Conservation (phyloP, 1,284 basidiomycete genomes). For the Sporisorium scitamineum region DNA sequence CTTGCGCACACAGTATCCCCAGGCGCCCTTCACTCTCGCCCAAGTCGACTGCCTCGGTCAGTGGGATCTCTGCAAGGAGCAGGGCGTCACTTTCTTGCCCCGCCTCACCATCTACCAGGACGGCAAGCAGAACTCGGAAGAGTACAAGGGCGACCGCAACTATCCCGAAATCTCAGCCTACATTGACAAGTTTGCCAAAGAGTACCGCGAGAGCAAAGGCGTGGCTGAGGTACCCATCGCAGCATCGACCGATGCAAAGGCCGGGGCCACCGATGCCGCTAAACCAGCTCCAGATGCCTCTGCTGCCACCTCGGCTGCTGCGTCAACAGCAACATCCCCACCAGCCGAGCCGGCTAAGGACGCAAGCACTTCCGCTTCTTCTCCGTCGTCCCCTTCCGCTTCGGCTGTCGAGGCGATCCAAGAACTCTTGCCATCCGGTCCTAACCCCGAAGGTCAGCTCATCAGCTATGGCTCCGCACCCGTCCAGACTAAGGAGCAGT, state of each 20-base stretch:
- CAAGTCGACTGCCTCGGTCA: slow-evolving; percentile 63
- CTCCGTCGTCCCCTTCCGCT: slow-evolving; percentile 10
- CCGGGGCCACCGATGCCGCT: slow-evolving; percentile 2
- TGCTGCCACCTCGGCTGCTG: slow-evolving; percentile 5
- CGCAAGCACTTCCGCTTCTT: slow-evolving; percentile 8
- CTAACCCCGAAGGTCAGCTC: slow-evolving; percentile 57
- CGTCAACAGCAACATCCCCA: slow-evolving; percentile 2
- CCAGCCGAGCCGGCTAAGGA: slow-evolving; percentile 9
- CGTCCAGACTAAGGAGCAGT: slow-evolving; percentile 43
- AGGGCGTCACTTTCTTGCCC: slow-evolving; percentile 56
- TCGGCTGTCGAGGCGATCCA: slow-evolving; percentile 17
- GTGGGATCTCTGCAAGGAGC: slow-evolving; percentile 58
- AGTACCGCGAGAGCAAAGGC: slow-evolving; percentile 52
- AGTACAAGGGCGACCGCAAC: slow-evolving; percentile 56
- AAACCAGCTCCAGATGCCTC: slow-evolving; percentile 13
- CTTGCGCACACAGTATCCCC: slow-evolving; percentile 71
- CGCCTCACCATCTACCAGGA: slow-evolving; percentile 59
- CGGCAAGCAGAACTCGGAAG: slow-evolving; percentile 45
- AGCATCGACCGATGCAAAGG: slow-evolving; percentile 10
- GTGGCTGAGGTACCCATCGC: slow-evolving; percentile 24
- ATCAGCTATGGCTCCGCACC: slow-evolving; percentile 53
- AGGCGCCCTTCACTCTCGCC: slow-evolving; percentile 63
- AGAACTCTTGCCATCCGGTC: slow-evolving; percentile 36
- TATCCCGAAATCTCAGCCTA: slow-evolving; percentile 58
- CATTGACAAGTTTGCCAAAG: slow-evolving; percentile 52